Percentiles rank a stretch among this genome's conserved stretches.
phyloP scores from a whole-genome alignment of 192 early-diverging fungal species.

The Blastocladiella britannica region DNA sequence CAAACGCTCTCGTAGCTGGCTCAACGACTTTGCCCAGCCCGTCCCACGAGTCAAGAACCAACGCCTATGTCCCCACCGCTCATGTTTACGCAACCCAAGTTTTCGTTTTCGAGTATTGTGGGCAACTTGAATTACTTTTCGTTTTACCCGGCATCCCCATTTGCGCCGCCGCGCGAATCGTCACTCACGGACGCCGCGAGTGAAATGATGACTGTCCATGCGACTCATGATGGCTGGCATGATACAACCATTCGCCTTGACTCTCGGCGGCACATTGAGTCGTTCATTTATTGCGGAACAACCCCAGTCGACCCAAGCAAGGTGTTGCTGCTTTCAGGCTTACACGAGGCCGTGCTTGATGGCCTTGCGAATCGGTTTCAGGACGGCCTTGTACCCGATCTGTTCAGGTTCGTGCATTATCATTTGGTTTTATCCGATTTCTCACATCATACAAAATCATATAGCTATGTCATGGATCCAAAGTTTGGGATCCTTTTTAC shows the following conservation, averaged over 20 bases:
- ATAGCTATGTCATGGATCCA: too few relatives aligned
- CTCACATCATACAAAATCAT: too few relatives aligned
- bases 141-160: too few relatives aligned
- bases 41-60: neutral
- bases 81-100: neutral
- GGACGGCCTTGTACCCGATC: neutral
- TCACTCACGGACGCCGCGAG: neutral
- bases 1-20: neutral
- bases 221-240: too few relatives aligned
- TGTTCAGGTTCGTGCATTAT: neutral
- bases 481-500: too few relatives aligned
- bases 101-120: neutral
- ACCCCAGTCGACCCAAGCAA: neutral
- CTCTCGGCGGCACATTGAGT: neutral
- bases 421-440: too few relatives aligned
- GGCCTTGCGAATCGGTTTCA: neutral
- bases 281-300: neutral
- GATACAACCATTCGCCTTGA: neutral
- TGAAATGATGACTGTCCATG: neutral
- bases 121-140: too few relatives aligned
- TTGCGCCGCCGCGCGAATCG: too few relatives aligned
- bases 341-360: neutral
- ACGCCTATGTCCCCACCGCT: neutral
- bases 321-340: neutral
- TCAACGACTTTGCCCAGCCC: neutral